phyloP scores from a whole-genome alignment of 257 asterid genomes.

The Nicotiana obtusifolia region DNA sequence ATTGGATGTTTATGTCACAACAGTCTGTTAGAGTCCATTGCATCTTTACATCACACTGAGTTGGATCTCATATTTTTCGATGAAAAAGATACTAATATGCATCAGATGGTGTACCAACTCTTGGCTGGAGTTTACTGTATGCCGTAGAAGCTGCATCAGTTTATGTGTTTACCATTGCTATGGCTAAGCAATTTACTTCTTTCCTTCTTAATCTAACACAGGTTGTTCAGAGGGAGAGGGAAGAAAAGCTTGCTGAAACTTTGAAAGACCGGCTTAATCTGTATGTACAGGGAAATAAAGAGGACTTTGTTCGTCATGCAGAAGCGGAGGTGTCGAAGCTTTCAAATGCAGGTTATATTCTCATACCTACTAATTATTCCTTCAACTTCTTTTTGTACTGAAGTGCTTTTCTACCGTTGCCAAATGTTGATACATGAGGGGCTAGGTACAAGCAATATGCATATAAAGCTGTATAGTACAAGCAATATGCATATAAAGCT shows the following conservation, averaged over 20 bases:
- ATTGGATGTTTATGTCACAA: too few relatives aligned
- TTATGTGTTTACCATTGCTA: background rate
- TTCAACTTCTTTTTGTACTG: background rate
- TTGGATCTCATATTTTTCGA: too few relatives aligned
- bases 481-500: background rate
- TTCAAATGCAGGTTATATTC: slow-evolving; percentile 72
- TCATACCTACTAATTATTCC: background rate
- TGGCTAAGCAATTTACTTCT: background rate
- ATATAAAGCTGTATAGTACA: background rate
- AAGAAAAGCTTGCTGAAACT: slow-evolving; percentile 80
- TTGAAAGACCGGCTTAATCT: slow-evolving; percentile 75
- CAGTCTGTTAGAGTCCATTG: too few relatives aligned
- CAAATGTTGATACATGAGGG: background rate
- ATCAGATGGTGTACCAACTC: too few relatives aligned
- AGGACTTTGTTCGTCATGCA: slow-evolving; percentile 63
- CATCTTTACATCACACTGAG: too few relatives aligned
- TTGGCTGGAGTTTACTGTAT: too few relatives aligned
- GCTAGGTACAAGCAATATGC: background rate
- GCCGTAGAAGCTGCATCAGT: background rate
- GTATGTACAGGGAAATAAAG: slow-evolving; percentile 89
- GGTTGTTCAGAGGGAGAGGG: slow-evolving; percentile 91
- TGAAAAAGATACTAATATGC: too few relatives aligned
- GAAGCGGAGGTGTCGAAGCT: slow-evolving; percentile 83
- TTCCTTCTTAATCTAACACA: slow-evolving; percentile 25
- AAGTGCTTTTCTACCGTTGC: background rate